phyloP scores from a whole-genome alignment of 768 basidiomycete species.

The Tricholoma furcatifolium region DNA sequence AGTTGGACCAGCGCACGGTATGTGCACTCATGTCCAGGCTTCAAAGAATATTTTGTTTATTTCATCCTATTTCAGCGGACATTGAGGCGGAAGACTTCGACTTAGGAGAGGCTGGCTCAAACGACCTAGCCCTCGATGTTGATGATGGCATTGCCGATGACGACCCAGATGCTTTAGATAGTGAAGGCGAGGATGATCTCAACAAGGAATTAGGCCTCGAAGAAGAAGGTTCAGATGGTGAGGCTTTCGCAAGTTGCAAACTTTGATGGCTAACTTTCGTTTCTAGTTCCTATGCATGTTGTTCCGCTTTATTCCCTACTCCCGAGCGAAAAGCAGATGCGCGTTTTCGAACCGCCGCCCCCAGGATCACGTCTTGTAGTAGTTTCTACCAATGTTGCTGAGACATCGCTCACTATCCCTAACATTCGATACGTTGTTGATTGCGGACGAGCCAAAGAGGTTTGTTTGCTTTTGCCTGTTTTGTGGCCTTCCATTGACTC shows the following conservation, averaged over 20 bases:
- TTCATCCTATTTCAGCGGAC: slow-evolving; percentile 44
- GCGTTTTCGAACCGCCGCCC: slow-evolving; percentile 86
- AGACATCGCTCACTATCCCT: slow-evolving; percentile 96
- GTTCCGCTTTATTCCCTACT: slow-evolving; percentile 93
- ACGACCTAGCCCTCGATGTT: slow-evolving; percentile 66
- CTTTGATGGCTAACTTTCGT: neutral
- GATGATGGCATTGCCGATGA: slow-evolving; percentile 58
- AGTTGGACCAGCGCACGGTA: slow-evolving; percentile 52
- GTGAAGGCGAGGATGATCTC: slow-evolving; percentile 61
- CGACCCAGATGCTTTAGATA: slow-evolving; percentile 75
- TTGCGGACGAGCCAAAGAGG: slow-evolving; percentile 93
- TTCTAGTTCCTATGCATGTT: slow-evolving; percentile 86
- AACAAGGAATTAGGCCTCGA: slow-evolving; percentile 59
- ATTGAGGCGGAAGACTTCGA: slow-evolving; percentile 84
- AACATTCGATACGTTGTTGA: slow-evolving; percentile 98
- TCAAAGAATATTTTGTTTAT: slow-evolving; percentile 5
- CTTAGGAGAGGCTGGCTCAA: slow-evolving; percentile 46
- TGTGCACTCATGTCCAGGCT: neutral
- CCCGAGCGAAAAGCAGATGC: slow-evolving; percentile 92
- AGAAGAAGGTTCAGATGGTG: slow-evolving; percentile 67
- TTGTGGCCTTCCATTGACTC: neutral
- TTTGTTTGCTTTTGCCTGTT: slow-evolving; percentile 24
- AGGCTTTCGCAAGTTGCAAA: slow-evolving; percentile 16
- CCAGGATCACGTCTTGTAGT: slow-evolving; percentile 82
- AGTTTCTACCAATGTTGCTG: slow-evolving; percentile 94